Percentiles rank a stretch among this genome's conserved stretches.
Evolutionary conservation across 2,329 filamentous ascomycete genomes (phyloP).

Genomic region (Leptographium lundbergii): DNA sequence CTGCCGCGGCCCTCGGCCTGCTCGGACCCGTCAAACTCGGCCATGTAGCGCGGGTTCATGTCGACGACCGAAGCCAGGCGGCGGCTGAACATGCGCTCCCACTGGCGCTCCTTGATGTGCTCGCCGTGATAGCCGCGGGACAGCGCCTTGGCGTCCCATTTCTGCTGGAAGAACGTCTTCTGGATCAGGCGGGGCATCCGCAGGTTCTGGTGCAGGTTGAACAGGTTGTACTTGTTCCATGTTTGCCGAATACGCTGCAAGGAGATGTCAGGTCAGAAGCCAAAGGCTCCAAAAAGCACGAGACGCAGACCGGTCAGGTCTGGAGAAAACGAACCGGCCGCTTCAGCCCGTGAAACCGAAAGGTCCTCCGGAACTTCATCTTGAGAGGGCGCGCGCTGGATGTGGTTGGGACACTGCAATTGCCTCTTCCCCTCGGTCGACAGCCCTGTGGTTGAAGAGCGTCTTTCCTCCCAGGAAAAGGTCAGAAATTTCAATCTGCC

Average conservation of each 20-base stretch:
- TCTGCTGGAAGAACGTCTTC: conserved; percentile 90
- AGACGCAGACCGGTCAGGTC: not conserved
- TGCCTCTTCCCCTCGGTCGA: not conserved
- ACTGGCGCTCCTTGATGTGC: conserved; percentile 83
- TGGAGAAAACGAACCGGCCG: conserved; percentile 33
- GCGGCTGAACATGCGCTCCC: conserved; percentile 83
- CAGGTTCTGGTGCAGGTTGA: conserved; percentile 56
- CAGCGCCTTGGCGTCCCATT: conserved; percentile 82
- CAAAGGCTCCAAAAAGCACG: not conserved
- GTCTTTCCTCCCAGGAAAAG: not conserved
- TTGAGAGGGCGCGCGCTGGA: conserved; percentile 14
- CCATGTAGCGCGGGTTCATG: conserved; percentile 73
- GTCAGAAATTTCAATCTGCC: conserved; percentile 5
- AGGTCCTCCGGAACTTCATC: conserved; percentile 41
- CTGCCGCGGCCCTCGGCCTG: conserved; percentile 74
- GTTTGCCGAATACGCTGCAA: conserved; percentile 80
- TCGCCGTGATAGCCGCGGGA: conserved; percentile 88
- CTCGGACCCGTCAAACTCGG: conserved; percentile 67
- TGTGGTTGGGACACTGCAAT: not conserved
- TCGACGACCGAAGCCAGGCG: conserved; percentile 71
- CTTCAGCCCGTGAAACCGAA: conserved; percentile 54
- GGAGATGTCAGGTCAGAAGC: not conserved
- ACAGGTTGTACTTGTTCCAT: conserved; percentile 97
- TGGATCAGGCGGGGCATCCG: conserved; percentile 25
- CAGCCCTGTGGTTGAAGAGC: not conserved